A percentile compares a stretch with the other conserved stretches of the same genome.
phyloP scores from a whole-genome alignment of 306 rosid species.

The Neltuma alba region DNA sequence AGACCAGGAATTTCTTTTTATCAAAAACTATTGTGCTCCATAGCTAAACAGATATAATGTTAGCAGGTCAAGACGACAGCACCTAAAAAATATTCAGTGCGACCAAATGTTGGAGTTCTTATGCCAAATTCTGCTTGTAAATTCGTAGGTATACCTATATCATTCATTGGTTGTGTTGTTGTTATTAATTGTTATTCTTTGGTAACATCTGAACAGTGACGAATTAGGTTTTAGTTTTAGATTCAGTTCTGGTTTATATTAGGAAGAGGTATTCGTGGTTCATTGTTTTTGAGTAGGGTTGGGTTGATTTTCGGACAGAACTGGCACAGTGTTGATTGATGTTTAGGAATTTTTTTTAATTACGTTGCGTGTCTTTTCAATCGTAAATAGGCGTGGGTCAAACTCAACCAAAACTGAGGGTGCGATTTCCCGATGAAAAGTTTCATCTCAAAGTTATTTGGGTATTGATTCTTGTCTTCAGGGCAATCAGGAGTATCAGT shows the following conservation, averaged over 20 bases:
- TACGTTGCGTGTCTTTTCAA: conserved; percentile 5
- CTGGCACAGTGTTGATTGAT: not conserved
- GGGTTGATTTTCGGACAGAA: conserved; percentile 19
- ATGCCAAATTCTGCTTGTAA: conserved; percentile 66
- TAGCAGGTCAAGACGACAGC: conserved; percentile 94
- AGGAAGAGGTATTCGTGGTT: conserved; percentile 21
- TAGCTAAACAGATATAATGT: conserved; percentile 20
- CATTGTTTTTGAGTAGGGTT: not conserved
- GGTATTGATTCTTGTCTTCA: not conserved
- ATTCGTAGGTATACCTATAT: conserved; percentile 63
- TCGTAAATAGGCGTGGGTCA: not conserved
- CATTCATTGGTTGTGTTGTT: not conserved
- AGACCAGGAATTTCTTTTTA: not conserved
- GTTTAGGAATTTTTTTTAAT: conserved; percentile 4
- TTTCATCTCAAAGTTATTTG: not conserved
- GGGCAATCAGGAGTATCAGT: not conserved
- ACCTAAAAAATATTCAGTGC: conserved; percentile 87
- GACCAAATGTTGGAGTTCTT: conserved; percentile 88
- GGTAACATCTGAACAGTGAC: not conserved
- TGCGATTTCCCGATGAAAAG: not conserved
- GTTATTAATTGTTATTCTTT: not conserved
- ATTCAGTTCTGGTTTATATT: conserved; percentile 21
- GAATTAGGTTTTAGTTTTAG: conserved; percentile 1
- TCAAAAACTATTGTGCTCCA: conserved; percentile 6
- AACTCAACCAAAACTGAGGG: conserved; percentile 5